Evolutionary conservation across 495 filamentous ascomycete species (phyloP).

Genomic region (Evansstolkia leycettana): DNA sequence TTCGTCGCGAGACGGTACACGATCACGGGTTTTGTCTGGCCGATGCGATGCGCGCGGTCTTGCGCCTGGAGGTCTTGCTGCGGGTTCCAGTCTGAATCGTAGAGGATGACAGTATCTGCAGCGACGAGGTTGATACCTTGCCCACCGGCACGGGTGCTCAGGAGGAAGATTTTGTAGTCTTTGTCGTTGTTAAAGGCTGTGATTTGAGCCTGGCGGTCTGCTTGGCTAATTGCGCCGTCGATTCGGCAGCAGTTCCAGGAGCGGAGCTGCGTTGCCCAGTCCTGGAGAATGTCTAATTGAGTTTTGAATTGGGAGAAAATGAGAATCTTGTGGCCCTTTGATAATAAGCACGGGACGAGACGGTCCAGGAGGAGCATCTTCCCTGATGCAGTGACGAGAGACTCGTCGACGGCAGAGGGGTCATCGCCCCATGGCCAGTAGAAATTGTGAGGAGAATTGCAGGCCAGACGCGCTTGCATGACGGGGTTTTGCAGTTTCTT

Average conservation of each 20-base stretch:
- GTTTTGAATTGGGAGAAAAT: conserved; percentile 97
- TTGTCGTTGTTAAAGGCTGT: conserved; percentile 67
- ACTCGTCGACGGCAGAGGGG: conserved; percentile 49
- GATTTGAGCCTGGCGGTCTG: conserved; percentile 73
- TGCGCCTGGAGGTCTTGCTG: conserved; percentile 95
- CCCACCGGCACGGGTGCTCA: conserved; percentile 84
- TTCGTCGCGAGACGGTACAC: conserved; percentile 94
- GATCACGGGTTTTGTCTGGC: conserved; percentile 81
- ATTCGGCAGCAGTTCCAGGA: conserved; percentile 79
- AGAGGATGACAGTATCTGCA: conserved; percentile 64
- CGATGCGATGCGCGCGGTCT: conserved; percentile 89
- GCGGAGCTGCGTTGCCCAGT: conserved; percentile 63
- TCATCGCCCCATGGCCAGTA: conserved; percentile 74
- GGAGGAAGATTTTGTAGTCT: conserved; percentile 65
- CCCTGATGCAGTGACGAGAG: conserved; percentile 71
- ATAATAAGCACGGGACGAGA: conserved; percentile 64
- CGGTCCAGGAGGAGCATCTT: conserved; percentile 94
- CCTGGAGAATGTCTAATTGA: conserved; percentile 80
- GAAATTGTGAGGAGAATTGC: conserved; percentile 92
- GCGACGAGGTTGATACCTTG: conserved; percentile 82
- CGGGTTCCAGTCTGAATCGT: conserved; percentile 89
- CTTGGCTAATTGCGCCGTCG: conserved; percentile 74
- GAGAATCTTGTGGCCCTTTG: conserved; percentile 73
- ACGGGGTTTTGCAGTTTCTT: conserved; percentile 95
- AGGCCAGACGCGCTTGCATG: conserved; percentile 84